phyloP scores from a whole-genome alignment of 2,329 filamentous ascomycete genomes.

The Dissoconium aciculare region DNA sequence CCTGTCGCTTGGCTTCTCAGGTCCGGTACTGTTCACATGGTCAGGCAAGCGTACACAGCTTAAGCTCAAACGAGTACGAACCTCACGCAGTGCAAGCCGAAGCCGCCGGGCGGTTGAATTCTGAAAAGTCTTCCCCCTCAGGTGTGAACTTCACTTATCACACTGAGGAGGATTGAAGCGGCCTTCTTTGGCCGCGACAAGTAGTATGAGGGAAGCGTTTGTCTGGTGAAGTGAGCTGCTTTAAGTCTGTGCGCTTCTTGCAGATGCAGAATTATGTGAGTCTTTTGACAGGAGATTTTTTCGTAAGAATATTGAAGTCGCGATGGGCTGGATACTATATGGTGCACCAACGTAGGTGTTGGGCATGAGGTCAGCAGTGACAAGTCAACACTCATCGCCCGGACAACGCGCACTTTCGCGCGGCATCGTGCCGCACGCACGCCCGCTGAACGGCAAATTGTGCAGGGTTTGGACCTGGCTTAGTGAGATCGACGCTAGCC shows the following conservation, averaged over 20 bases:
- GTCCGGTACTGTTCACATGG: constrained; percentile 16
- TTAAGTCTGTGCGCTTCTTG: background rate
- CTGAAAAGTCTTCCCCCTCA: constrained; percentile 9
- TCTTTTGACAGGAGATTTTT: background rate
- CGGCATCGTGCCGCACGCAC: background rate
- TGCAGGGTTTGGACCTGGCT: too few species aligned
- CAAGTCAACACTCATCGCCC: background rate
- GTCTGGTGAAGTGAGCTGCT: too few species aligned
- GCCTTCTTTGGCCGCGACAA: too few species aligned
- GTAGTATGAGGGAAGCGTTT: too few species aligned
- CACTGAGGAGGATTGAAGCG: constrained; percentile 9
- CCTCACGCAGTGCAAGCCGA: constrained; percentile 76
- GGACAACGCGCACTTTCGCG: background rate
- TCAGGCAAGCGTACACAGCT: constrained; percentile 21
- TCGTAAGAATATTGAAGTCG: background rate
- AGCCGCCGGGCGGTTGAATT: constrained; percentile 48
- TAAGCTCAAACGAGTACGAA: too few species aligned
- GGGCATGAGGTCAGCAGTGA: background rate
- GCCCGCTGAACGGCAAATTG: too few species aligned
- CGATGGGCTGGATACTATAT: background rate
- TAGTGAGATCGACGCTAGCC: background rate
- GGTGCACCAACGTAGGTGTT: background rate
- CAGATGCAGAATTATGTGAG: background rate
- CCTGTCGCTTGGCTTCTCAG: constrained; percentile 4
- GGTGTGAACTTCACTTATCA: constrained; percentile 10